A percentile compares a stretch with the other conserved stretches of the same genome.
Conservation (phyloP, 306 rosid genomes). For the Benincasa hispida region DNA sequence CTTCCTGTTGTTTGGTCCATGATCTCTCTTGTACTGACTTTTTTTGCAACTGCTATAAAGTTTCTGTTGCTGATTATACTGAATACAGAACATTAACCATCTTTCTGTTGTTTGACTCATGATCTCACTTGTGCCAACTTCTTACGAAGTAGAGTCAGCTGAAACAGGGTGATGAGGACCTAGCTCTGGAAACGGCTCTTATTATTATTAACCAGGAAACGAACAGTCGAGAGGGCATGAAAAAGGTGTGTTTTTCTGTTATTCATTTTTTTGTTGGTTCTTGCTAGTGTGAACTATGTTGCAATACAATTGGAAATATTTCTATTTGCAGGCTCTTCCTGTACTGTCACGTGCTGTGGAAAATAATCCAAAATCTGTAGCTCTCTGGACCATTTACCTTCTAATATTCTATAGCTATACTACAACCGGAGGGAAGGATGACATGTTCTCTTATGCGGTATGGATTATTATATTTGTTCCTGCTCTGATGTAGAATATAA, state of each 20-base stretch:
- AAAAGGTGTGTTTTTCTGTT: slow-evolving; percentile 36
- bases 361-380: slow-evolving; percentile 47
- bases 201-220: slow-evolving; percentile 68
- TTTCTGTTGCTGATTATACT: background rate
- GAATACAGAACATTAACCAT: background rate
- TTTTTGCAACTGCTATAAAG: slow-evolving; percentile 5
- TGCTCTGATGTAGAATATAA: slow-evolving; percentile 13
- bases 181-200: slow-evolving; percentile 68
- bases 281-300: background rate
- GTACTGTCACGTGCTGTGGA: slow-evolving; percentile 68
- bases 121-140: slow-evolving; percentile 19
- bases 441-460: slow-evolving; percentile 88
- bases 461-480: slow-evolving; percentile 21
- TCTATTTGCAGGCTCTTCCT: slow-evolving; percentile 63
- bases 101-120: background rate
- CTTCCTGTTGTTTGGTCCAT: slow-evolving; percentile 3
- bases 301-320: slow-evolving; percentile 3
- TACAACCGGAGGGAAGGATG: slow-evolving; percentile 63
- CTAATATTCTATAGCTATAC: slow-evolving; percentile 58
- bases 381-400: slow-evolving; percentile 70
- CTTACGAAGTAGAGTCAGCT: slow-evolving; percentile 52
- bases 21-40: slow-evolving; percentile 17
- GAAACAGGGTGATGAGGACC: slow-evolving; percentile 57
- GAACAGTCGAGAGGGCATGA: slow-evolving; percentile 46
- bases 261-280: background rate